These are phyloP conservation scores for Fusarium nanum DNA, from an alignment of 2,329 filamentous ascomycete genomes.

Conservation along the genomic window DNA sequence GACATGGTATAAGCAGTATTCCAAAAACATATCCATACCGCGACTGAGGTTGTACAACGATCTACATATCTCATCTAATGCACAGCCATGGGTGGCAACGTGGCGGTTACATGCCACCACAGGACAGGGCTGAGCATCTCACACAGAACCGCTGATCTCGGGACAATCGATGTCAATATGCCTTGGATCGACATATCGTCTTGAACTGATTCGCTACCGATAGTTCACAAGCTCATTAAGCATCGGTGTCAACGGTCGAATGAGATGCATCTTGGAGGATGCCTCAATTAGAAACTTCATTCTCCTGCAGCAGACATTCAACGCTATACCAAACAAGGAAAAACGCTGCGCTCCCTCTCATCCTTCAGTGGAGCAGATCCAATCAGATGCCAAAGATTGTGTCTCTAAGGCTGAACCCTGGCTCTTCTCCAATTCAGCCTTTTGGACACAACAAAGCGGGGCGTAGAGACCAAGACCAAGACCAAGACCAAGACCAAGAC, in stretches of 20 bases:
- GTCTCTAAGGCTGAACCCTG: constrained; percentile 18
- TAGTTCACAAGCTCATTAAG: neutral
- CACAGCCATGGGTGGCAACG: constrained; percentile 12
- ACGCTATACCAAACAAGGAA: constrained; percentile 27
- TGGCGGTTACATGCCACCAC: neutral
- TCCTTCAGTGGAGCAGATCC: constrained; percentile 9
- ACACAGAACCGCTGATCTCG: constrained; percentile 16
- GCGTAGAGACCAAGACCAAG: neutral
- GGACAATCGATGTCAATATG: constrained; percentile 1
- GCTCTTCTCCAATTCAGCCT: constrained; percentile 2
- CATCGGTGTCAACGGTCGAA: constrained; percentile 1
- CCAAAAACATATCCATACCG: neutral
- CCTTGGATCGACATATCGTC: constrained; percentile 9
- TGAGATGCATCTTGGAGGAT: neutral
- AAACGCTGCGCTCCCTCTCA: constrained; percentile 25
- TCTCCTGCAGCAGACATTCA: neutral
- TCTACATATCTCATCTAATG: neutral
- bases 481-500: neutral
- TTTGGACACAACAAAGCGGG: constrained; percentile 14
- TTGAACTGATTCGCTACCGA: neutral
- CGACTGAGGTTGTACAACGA: neutral
- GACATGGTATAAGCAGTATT: neutral
- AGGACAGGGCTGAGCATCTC: constrained; percentile 26
- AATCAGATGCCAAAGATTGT: neutral
- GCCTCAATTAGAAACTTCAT: neutral